Conservation (phyloP, 352 stramenopile species). For the Blastocystis sp. region DNA sequence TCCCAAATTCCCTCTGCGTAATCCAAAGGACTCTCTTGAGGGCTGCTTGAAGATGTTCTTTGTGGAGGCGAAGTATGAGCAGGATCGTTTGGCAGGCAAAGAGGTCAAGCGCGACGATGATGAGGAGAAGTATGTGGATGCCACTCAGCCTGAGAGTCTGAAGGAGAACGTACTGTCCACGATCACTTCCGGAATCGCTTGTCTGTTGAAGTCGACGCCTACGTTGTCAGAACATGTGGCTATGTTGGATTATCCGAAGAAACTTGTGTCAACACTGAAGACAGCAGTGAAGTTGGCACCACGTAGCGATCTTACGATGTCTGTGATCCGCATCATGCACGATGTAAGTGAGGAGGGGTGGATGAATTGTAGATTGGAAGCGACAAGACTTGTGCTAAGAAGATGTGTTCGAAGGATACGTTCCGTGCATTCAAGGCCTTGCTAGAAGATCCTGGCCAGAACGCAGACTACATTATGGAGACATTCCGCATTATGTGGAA, state of each 20-base stretch:
- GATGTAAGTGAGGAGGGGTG: neutral
- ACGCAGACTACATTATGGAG: constrained; percentile 61
- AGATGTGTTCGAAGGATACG: constrained; percentile 37
- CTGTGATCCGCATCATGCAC: constrained; percentile 61
- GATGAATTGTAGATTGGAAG: constrained; percentile 5
- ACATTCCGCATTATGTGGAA: constrained; percentile 67
- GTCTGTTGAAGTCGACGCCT: constrained; percentile 54
- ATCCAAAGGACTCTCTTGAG: constrained; percentile 76
- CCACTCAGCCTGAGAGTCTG: constrained; percentile 58
- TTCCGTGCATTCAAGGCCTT: constrained; percentile 21
- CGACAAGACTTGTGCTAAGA: constrained; percentile 55
- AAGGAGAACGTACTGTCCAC: constrained; percentile 64
- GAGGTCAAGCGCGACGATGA: constrained; percentile 57
- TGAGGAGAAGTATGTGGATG: constrained; percentile 61
- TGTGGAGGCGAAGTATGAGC: constrained; percentile 59
- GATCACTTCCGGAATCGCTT: constrained; percentile 62
- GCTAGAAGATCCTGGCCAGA: constrained; percentile 23
- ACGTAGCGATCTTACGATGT: constrained; percentile 52
- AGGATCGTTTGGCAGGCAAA: constrained; percentile 48
- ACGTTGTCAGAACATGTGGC: constrained; percentile 61
- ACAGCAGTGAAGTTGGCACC: neutral
- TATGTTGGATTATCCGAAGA: constrained; percentile 61
- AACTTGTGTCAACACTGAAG: constrained; percentile 60
- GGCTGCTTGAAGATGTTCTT: constrained; percentile 66
- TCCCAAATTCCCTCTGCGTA: constrained; percentile 81